Evolutionary conservation across 768 basidiomycete species (phyloP).

Genomic region (Leccinellum luteum): DNA sequence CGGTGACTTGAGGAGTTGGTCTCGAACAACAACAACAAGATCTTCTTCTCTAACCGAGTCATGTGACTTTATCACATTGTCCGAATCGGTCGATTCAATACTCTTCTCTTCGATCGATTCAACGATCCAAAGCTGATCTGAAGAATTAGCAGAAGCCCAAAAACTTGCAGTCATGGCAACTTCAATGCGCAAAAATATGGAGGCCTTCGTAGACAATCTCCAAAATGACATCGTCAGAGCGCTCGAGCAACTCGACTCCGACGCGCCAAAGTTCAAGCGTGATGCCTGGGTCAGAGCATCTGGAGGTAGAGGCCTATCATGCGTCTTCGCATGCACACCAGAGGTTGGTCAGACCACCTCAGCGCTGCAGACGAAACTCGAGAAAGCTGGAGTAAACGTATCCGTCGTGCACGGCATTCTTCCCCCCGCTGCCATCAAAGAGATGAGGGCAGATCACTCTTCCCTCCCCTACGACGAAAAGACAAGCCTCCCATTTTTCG

Average conservation of each 20-base stretch:
- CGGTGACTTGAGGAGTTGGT: not conserved
- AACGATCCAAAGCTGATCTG: not conserved
- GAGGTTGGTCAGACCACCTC: conserved; percentile 33
- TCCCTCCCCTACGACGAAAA: conserved; percentile 62
- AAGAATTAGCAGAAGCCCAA: too few relatives aligned
- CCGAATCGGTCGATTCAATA: not conserved
- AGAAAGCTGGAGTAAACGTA: conserved; percentile 96
- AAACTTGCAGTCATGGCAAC: conserved; percentile 9
- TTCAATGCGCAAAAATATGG: conserved; percentile 75
- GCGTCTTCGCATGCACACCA: conserved; percentile 64
- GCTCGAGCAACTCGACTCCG: conserved; percentile 77
- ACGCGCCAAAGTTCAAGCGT: conserved; percentile 68
- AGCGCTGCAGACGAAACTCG: conserved; percentile 55
- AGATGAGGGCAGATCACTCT: conserved; percentile 93
- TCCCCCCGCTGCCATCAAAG: conserved; percentile 84
- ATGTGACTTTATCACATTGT: conserved; percentile 25
- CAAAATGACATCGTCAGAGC: conserved; percentile 77
- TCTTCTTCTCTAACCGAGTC: conserved; percentile 2
- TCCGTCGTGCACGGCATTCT: conserved; percentile 87
- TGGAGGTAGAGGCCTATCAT: conserved; percentile 73
- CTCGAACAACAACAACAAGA: conserved; percentile 3
- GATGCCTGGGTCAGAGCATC: conserved; percentile 75
- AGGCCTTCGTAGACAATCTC: conserved; percentile 69
- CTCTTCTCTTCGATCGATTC: not conserved
- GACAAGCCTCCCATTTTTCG: conserved; percentile 84